Percentiles rank a stretch among this genome's conserved stretches.
phyloP scores from a whole-genome alignment of 306 rosid genomes.

The Cyamopsis tetragonoloba region DNA sequence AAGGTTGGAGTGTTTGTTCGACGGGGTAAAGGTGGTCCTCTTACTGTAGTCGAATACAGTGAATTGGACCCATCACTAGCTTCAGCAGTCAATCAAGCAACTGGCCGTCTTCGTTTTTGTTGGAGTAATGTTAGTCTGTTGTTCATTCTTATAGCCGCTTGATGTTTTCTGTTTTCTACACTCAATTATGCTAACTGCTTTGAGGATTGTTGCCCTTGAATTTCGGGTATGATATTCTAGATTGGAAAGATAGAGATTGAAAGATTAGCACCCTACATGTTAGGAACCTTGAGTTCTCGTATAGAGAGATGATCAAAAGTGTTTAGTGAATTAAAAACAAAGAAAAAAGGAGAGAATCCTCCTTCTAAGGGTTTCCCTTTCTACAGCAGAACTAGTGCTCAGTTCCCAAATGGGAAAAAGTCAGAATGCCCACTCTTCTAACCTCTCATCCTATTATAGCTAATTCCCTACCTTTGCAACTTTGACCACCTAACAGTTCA shows the following conservation, averaged over 20 bases:
- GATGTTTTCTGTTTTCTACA: slow-evolving; percentile 8
- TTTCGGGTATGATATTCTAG: slow-evolving; percentile 1
- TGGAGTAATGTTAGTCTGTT: slow-evolving; percentile 87
- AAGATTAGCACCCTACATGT: background rate
- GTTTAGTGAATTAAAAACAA: background rate
- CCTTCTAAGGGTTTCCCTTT: background rate
- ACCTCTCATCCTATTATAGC: background rate
- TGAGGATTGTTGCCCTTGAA: slow-evolving; percentile 11
- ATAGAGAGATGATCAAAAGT: background rate
- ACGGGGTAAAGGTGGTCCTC: slow-evolving; percentile 96
- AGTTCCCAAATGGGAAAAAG: background rate
- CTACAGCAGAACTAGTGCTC: background rate
- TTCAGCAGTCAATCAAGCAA: slow-evolving; percentile 82
- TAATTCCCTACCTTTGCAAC: background rate
- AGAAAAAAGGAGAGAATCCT: background rate
- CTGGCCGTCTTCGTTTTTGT: slow-evolving; percentile 96
- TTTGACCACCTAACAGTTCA: background rate
- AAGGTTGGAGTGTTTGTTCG: slow-evolving; percentile 96
- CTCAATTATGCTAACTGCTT: slow-evolving; percentile 6
- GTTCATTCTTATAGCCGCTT: slow-evolving; percentile 22
- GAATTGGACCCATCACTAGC: slow-evolving; percentile 79
- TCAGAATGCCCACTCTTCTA: background rate
- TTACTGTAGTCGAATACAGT: slow-evolving; percentile 93
- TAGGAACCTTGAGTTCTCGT: background rate
- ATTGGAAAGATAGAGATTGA: slow-evolving; percentile 21